Evolutionary conservation across 306 rosid genomes (phyloP), one percentile per base, ranked within the genome.

Genomic region (Glycine soja): DNA sequence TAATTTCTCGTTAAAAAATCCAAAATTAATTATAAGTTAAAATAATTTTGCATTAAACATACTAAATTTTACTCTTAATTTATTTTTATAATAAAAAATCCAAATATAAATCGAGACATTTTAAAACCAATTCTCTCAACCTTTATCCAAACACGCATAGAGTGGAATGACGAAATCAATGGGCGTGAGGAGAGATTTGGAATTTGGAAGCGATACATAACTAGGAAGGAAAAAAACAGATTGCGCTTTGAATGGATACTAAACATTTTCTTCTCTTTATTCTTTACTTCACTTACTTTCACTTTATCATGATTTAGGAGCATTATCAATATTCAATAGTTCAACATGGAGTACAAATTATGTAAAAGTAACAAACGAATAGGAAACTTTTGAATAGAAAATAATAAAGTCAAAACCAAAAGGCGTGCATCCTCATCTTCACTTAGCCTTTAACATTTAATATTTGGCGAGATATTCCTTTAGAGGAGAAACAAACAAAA

Each of bases 401-500:
- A 42, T 6, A 42, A 42, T 42, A 42, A 42, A 42, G 46, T 42
- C 46, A 42, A 42, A 42, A 6, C 7, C 53, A 11, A 3, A 61
- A 12, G 42, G 46, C 24, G 47, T 14, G 57, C 54, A 69, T 69
- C 50, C 40, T 51, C 74, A 69, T 69, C 40, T 47, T 62, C 40
- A 67, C 67, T 70, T 32, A 50, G 47, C 30, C 64, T 59, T 59
- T 43, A 73, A 48, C 4, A 8, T 73, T 32, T 5, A 57, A 58
- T 61, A 45, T 10, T 50, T 14, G 1, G 14, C 47, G 36, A 14
- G 5, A 74, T 66, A 78, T 18, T 16, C 85, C 77, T 34, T 64
- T 36, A 4, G 10, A 65, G 52, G 63, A 54, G 50, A 13, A 42
- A 47, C 43, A 19, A 78, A 73, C 10, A 57, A 58, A 15, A 71